Conservation (phyloP, 805 yeast genomes). For the Candida dajiaensis region DNA sequence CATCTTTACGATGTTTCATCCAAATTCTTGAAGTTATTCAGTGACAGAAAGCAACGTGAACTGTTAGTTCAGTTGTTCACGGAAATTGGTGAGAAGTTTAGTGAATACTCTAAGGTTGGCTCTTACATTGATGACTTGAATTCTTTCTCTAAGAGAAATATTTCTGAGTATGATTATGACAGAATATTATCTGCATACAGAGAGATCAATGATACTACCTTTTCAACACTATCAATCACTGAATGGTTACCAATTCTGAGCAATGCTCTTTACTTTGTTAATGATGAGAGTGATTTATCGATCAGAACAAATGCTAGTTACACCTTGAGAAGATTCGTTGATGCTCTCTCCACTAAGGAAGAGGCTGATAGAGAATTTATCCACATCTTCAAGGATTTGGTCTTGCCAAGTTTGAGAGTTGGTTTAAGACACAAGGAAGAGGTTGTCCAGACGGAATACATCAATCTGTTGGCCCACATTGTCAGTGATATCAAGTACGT, state of each 20-base stretch:
- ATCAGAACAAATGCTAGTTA: constrained; percentile 72
- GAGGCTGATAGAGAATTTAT: constrained; percentile 26
- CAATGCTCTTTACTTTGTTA: constrained; percentile 62
- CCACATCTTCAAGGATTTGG: constrained; percentile 40
- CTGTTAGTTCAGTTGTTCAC: constrained; percentile 54
- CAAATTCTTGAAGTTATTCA: constrained; percentile 50
- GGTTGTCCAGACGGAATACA: constrained; percentile 63
- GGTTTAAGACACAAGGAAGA: constrained; percentile 63
- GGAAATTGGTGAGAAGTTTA: constrained; percentile 50
- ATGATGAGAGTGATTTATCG: constrained; percentile 74
- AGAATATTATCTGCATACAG: constrained; percentile 65
- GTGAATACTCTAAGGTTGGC: constrained; percentile 40
- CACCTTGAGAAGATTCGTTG: constrained; percentile 58
- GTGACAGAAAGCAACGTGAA: constrained; percentile 57
- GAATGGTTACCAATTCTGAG: constrained; percentile 82
- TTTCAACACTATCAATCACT: constrained; percentile 33
- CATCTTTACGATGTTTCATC: constrained; percentile 46
- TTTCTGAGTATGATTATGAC: constrained; percentile 77
- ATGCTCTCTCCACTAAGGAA: constrained; percentile 28
- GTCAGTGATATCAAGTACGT: constrained; percentile 41
- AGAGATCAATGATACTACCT: constrained; percentile 51
- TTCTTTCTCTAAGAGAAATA: constrained; percentile 52
- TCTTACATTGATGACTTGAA: constrained; percentile 59
- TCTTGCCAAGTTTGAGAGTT: constrained; percentile 59
- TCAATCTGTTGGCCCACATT: constrained; percentile 58